These are phyloP conservation scores for Coniochaeta sp. DNA, from an alignment of 2,329 filamentous ascomycete genomes.

Conservation along the genomic window DNA sequence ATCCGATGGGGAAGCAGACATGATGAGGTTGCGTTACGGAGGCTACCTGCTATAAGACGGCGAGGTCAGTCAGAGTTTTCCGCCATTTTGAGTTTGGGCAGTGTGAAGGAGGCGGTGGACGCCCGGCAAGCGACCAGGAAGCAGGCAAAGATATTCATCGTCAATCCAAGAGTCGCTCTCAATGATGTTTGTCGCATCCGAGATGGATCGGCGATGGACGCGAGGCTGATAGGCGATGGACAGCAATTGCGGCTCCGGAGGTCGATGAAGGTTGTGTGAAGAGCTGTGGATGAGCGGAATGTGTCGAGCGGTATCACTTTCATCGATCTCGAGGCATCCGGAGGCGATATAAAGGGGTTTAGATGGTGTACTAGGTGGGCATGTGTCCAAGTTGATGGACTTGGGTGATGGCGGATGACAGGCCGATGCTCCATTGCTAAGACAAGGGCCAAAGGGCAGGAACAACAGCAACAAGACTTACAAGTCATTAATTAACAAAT, in stretches of 20 bases:
- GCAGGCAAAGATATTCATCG: conserved; percentile 16
- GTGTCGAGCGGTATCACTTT: conserved; percentile 24
- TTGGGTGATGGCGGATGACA: conserved; percentile 24
- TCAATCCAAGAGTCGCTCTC: conserved; percentile 18
- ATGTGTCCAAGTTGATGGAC: conserved; percentile 13
- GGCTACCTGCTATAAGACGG: conserved; percentile 50
- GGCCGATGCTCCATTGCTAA: conserved; percentile 18
- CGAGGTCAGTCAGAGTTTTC: conserved; percentile 36
- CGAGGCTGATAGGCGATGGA: conserved; percentile 38
- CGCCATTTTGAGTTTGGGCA: conserved; percentile 9
- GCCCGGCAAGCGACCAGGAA: conserved; percentile 24
- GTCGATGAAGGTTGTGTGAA: conserved; percentile 12
- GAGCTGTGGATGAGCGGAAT: conserved; percentile 19
- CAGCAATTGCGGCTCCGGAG: conserved; percentile 33
- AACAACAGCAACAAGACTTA: conserved; percentile 30
- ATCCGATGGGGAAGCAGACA: conserved; percentile 56
- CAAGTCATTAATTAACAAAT: conserved; percentile 45
- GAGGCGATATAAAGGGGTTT: conserved; percentile 15
- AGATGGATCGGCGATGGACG: conserved; percentile 34
- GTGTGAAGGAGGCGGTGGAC: conserved; percentile 18
- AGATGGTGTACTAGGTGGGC: conserved; percentile 27
- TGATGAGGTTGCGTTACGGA: conserved; percentile 54
- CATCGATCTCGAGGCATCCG: conserved; percentile 24
- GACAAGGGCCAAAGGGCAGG: conserved; percentile 21
- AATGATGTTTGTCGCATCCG: conserved; percentile 35